Conservation (phyloP, 306 rosid genomes). For the Cicer judaicum region DNA sequence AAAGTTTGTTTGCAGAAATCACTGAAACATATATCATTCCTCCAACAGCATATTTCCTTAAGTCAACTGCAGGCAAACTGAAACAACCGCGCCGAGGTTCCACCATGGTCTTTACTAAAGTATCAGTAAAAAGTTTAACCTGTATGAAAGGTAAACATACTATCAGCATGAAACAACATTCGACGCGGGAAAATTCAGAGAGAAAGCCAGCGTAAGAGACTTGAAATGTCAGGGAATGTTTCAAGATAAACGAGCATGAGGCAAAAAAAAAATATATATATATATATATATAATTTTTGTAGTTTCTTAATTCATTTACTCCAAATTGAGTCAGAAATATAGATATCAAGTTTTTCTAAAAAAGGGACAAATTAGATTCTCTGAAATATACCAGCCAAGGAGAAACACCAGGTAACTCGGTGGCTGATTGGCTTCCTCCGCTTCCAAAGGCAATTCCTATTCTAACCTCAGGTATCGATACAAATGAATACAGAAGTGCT, state of each 20-base stretch:
- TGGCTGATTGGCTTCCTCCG: constrained; percentile 93
- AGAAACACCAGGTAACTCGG: constrained; percentile 93
- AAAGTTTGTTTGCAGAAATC: constrained; percentile 77
- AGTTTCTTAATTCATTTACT: background rate
- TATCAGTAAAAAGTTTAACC: constrained; percentile 83
- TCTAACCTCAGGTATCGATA: constrained; percentile 86
- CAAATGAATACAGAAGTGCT: constrained; percentile 81
- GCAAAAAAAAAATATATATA: background rate
- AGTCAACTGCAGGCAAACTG: constrained; percentile 77
- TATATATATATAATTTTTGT: constrained; percentile 6
- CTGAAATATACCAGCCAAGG: constrained; percentile 79
- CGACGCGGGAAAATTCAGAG: background rate
- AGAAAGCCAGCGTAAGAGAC: constrained; percentile 26
- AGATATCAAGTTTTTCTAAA: background rate
- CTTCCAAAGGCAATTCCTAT: constrained; percentile 97
- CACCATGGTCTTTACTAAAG: constrained; percentile 88
- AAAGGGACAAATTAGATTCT: background rate
- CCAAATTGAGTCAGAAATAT: constrained; percentile 9
- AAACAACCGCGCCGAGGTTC: constrained; percentile 95
- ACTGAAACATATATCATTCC: constrained; percentile 80
- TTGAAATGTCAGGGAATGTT: background rate
- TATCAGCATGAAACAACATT: constrained; percentile 34
- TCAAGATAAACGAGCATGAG: constrained; percentile 20
- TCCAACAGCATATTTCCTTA: constrained; percentile 79
- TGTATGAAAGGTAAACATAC: constrained; percentile 42